These are phyloP conservation scores for Viola odorata DNA, from an alignment of 345 rosid species.

Conservation along the genomic window DNA sequence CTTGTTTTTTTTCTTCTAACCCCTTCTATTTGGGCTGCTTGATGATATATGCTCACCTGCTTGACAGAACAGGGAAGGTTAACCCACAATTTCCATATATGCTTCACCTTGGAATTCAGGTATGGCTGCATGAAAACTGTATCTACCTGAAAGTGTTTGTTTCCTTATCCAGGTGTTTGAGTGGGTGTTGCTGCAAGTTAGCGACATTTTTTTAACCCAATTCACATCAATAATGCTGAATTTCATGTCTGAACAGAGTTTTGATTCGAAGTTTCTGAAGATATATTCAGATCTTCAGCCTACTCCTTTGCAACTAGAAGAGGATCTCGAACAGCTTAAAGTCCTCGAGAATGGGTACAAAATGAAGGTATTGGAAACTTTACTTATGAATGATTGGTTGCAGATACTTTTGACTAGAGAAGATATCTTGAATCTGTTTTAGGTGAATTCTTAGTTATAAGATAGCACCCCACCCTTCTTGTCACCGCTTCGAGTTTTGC, in stretches of 20 bases:
- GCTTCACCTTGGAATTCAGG: conserved; percentile 99
- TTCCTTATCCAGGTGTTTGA: neutral
- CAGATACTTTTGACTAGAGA: conserved; percentile 35
- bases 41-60: conserved; percentile 6
- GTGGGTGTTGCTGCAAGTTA: neutral
- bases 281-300: conserved; percentile 75
- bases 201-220: neutral
- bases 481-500: too few relatives aligned
- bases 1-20: neutral
- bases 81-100: conserved; percentile 75
- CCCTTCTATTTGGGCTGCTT: conserved; percentile 1
- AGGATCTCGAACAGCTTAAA: conserved; percentile 97
- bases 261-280: conserved; percentile 79
- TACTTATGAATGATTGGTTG: conserved; percentile 6
- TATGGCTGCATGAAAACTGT: conserved; percentile 12
- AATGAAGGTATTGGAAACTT: conserved; percentile 64
- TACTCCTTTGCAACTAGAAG: conserved; percentile 87
- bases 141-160: neutral
- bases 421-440: neutral
- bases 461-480: too few relatives aligned
- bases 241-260: conserved; percentile 48
- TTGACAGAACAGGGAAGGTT: conserved; percentile 67
- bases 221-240: neutral
- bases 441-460: too few relatives aligned
- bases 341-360: conserved; percentile 94